Base-by-base conservation (phyloP, 257 asterid species). In the Agastache rugosa region DNA sequence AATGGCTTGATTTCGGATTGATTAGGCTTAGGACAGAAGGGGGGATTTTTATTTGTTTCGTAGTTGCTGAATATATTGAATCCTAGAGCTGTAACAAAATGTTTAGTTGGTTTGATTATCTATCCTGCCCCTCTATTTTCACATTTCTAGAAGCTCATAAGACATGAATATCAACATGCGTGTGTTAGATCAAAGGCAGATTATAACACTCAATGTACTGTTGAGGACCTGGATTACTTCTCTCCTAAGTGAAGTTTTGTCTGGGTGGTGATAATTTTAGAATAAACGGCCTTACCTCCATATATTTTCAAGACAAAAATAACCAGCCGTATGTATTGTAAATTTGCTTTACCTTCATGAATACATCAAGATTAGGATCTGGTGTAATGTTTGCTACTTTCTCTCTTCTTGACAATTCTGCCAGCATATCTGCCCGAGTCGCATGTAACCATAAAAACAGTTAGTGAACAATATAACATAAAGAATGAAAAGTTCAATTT, bases 381-480 rank as follows among this genome's bases (percentile, higher is more conserved):
- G 88, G 88, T 70, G 76, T 79, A n/a, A 84, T 84, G 51, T 78
- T 81, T 20, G 88, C 84, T 37, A 71, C 79, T 62, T 81, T 84
- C 55, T 84, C 88, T 59, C 88, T 81, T 65, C 85, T 81, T 34
- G 81, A 58, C 63, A 83, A 53, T 37, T 83, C 87, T 20, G 72
- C 87, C 53, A 90, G 45, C 96, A 90, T 88, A 29, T 88, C 96
- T 90, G 86, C 60, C 41, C 14, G 17, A 19, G 20, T 19, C 19
- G 59, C 20, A n/a, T 19, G 54, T 10, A 25, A 79, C 34, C 31
- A 7, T 25, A 35, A 16, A 76, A 9, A 63, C 17, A 68, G 17
- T 78, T 10, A 25, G 56, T 10, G 41, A 22, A 29, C 7, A 42
- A 19, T 17, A 44, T 59, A 54, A 23, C 2, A 20, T 2, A 16